A percentile compares a stretch with the other conserved stretches of the same genome.
These are phyloP conservation scores for Cryptococcus floricola DNA, from an alignment of 1,284 basidiomycete genomes.

Conservation along the genomic window DNA sequence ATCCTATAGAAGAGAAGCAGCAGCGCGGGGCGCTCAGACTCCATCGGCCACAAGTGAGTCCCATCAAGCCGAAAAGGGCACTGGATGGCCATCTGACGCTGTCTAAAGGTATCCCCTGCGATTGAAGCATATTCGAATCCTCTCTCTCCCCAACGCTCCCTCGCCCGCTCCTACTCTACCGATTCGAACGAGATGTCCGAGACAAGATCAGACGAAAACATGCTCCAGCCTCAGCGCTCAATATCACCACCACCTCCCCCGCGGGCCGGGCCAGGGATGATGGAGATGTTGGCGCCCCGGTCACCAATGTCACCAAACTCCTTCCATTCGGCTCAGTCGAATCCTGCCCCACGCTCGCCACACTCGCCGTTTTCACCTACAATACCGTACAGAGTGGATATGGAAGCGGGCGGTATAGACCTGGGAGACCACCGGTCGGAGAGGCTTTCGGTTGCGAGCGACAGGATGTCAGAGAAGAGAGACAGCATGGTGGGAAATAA, in stretches of 20 bases:
- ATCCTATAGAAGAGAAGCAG: slow-evolving; percentile 1
- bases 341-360: neutral
- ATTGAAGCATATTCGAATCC: neutral
- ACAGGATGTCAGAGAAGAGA: slow-evolving; percentile 9
- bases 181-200: neutral
- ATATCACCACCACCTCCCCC: neutral
- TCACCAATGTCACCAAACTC: neutral
- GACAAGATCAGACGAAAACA: neutral
- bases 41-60: slow-evolving; percentile 11
- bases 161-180: neutral
- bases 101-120: too few species aligned
- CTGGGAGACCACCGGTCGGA: neutral
- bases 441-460: slow-evolving; percentile 5
- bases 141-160: neutral
- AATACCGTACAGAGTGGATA: too few species aligned
- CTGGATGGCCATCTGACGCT: too few species aligned
- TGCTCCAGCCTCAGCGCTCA: neutral
- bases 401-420: too few species aligned
- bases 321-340: neutral
- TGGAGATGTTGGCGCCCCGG: neutral
- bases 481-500: neutral
- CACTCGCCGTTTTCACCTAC: neutral
- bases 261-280: neutral
- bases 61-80: neutral
- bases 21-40: slow-evolving; percentile 6